Percentiles rank a stretch among this genome's conserved stretches.
Evolutionary conservation across 192 early-diverging fungal genomes (phyloP).

Genomic region (Mortierella antarctica): DNA sequence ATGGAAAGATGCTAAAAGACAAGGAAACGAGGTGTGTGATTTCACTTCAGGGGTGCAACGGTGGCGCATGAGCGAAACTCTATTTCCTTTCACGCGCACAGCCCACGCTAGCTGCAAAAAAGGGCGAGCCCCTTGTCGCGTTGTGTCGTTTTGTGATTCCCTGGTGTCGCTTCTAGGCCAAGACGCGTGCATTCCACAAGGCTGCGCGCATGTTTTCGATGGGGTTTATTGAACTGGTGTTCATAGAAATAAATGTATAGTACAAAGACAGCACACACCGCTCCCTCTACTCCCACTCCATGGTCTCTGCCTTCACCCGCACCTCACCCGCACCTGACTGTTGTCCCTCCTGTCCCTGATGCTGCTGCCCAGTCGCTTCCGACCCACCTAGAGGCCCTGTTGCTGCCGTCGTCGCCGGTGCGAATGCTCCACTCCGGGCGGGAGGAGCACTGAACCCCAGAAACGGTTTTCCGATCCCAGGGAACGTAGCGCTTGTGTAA

Average conservation of each 20-base stretch:
- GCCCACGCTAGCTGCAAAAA: too few species aligned
- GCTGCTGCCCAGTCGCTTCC: not conserved
- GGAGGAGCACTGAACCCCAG: slow-evolving; percentile 10
- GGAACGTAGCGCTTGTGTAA: slow-evolving; percentile 30
- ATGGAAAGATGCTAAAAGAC: not conserved
- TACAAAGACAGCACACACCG: not conserved
- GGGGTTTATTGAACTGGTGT: not conserved
- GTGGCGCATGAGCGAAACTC: too few species aligned
- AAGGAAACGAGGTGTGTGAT: too few species aligned
- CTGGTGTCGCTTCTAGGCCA: too few species aligned
- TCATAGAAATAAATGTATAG: not conserved
- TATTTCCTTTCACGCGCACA: too few species aligned
- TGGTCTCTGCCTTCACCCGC: slow-evolving; percentile 21
- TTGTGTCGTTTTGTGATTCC: too few species aligned
- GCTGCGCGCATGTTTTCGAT: not conserved
- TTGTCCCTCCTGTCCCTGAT: not conserved
- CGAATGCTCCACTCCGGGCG: not conserved
- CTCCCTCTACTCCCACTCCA: slow-evolving; percentile 27
- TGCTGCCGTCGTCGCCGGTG: not conserved
- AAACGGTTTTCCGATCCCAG: slow-evolving; percentile 39
- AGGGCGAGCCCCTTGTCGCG: too few species aligned
- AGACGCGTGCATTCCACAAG: too few species aligned
- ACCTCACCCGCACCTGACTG: slow-evolving; percentile 5
- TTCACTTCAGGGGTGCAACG: too few species aligned
- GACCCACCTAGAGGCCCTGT: not conserved